Conservation (phyloP, 169 alveolate genomes). For the Cryptosporidium meleagridis region DNA sequence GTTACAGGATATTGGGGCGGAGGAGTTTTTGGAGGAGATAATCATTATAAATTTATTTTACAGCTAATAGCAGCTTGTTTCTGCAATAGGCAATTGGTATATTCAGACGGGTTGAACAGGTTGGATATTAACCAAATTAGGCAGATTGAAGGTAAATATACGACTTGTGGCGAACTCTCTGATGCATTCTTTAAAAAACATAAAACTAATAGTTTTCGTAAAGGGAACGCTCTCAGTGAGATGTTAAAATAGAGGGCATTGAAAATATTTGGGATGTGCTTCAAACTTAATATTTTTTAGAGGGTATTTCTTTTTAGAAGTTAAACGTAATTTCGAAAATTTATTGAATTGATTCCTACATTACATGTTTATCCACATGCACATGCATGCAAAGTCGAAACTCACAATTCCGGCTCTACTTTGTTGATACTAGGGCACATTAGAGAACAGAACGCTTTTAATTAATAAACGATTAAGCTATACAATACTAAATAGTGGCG, state of each 20-base stretch:
- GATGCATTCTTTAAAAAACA: conserved; percentile 2
- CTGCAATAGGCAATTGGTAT: conserved; percentile 21
- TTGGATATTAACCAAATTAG: background rate
- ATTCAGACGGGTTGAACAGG: background rate
- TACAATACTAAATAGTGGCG: conserved; percentile 49
- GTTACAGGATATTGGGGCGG: conserved; percentile 54
- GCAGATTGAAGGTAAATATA: background rate
- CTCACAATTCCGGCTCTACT: too few relatives aligned
- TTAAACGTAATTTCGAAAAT: too few relatives aligned
- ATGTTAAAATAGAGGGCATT: background rate
- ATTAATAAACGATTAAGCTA: background rate
- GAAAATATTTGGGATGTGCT: background rate
- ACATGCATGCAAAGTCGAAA: background rate
- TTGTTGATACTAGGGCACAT: background rate
- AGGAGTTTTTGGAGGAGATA: conserved; percentile 46
- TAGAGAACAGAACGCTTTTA: too few relatives aligned
- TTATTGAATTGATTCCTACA: background rate
- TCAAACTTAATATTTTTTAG: too few relatives aligned
- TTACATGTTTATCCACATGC: too few relatives aligned
- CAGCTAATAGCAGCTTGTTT: conserved; percentile 14
- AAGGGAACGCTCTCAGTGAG: background rate
- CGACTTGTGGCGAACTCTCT: conserved; percentile 8
- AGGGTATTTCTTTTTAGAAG: background rate
- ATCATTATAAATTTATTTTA: background rate
- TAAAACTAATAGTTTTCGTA: background rate